Evolutionary conservation across 2,329 filamentous ascomycete genomes (phyloP).

Genomic region (Hypoxylon sp.): DNA sequence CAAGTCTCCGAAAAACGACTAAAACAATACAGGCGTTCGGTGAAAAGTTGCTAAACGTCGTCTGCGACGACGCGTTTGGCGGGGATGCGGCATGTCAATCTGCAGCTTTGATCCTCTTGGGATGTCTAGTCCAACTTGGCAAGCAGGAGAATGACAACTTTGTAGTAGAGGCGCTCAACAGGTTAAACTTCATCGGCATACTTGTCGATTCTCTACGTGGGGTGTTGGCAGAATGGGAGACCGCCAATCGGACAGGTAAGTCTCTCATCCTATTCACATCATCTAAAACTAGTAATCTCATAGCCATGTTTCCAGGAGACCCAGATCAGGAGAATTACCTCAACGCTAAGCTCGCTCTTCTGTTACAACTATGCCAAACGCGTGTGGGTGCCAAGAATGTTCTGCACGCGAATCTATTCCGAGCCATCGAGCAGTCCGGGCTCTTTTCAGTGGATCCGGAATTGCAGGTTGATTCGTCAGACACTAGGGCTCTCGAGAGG

Average conservation of each 20-base stretch:
- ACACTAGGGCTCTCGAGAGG: conserved; percentile 78
- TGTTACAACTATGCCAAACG: conserved; percentile 87
- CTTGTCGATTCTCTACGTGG: conserved; percentile 89
- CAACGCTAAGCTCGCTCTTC: conserved; percentile 83
- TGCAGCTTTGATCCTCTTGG: conserved; percentile 87
- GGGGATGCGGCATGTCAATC: conserved; percentile 87
- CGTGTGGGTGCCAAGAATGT: conserved; percentile 87
- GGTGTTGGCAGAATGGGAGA: conserved; percentile 80
- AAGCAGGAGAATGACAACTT: conserved; percentile 79
- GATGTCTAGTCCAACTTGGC: conserved; percentile 81
- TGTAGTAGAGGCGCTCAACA: conserved; percentile 83
- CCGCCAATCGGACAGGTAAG: conserved; percentile 70
- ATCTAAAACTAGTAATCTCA: conserved; percentile 34
- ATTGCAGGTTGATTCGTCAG: conserved; percentile 82
- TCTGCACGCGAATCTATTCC: conserved; percentile 91
- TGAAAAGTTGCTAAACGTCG: conserved; percentile 83
- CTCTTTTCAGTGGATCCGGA: conserved; percentile 94
- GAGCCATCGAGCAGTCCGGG: conserved; percentile 83
- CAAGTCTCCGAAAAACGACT: conserved; percentile 73
- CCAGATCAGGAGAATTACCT: conserved; percentile 66
- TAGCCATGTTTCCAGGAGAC: conserved; percentile 53
- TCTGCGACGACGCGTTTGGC: conserved; percentile 94
- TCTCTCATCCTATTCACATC: conserved; percentile 43
- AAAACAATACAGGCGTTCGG: conserved; percentile 79
- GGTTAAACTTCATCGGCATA: conserved; percentile 91